Evolutionary conservation across 1,284 basidiomycete species (phyloP).

Genomic region (Thecaphora thlaspeos): DNA sequence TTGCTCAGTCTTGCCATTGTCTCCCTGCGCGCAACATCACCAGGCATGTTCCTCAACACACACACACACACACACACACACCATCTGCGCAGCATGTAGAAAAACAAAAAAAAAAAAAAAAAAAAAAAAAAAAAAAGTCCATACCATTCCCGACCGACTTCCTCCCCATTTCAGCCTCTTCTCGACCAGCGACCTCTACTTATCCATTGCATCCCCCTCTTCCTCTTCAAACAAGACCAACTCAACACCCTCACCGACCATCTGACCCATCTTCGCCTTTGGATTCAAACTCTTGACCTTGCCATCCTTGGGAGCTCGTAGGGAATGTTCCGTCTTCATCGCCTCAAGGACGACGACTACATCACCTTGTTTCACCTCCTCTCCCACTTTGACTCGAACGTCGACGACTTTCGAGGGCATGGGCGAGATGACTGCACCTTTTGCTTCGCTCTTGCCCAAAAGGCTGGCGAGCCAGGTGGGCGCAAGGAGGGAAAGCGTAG

Average conservation of each 20-base stretch:
- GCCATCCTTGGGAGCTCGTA: slow-evolving; percentile 71
- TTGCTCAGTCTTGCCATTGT: too few relatives aligned
- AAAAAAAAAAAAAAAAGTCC: too few relatives aligned
- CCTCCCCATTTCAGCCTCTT: background rate
- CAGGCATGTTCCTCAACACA: too few relatives aligned
- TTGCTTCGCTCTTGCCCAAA: background rate
- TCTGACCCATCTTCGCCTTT: slow-evolving; percentile 70
- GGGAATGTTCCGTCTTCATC: slow-evolving; percentile 77
- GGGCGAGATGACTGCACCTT: slow-evolving; percentile 4
- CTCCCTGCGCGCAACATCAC: too few relatives aligned
- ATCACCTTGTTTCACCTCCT: slow-evolving; percentile 76
- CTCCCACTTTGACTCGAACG: slow-evolving; percentile 72
- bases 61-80: too few relatives aligned
- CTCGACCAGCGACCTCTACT: slow-evolving; percentile 1
- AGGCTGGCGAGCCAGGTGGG: background rate
- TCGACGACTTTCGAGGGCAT: slow-evolving; percentile 65
- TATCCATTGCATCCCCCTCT: slow-evolving; percentile 1
- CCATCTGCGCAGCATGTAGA: too few relatives aligned
- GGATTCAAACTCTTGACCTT: slow-evolving; percentile 66
- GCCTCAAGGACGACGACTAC: slow-evolving; percentile 81
- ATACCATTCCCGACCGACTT: background rate
- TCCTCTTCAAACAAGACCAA: slow-evolving; percentile 64
- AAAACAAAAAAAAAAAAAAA: too few relatives aligned
- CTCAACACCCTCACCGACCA: slow-evolving; percentile 81
- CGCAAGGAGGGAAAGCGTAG: background rate